Evolutionary conservation across 179 eudicot species (phyloP), one percentile per base, ranked within the genome.

Genomic region (Amaranthus tricolor): DNA sequence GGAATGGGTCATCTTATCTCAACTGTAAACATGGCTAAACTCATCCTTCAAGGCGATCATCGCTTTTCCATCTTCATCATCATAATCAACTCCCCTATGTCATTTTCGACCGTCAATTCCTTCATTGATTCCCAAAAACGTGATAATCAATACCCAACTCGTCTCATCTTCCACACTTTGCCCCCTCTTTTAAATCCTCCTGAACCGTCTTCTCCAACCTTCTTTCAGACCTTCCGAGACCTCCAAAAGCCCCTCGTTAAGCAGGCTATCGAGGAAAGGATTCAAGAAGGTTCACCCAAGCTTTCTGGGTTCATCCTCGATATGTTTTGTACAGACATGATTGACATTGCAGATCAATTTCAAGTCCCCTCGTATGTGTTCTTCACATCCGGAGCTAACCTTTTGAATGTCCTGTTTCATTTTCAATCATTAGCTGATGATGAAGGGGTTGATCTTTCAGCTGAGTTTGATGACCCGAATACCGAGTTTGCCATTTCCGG

Each of bases 1-100:
- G 82, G 75, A 14, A 77, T 78, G 78, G 85, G 88, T 9, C 89
- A 86, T 81, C 58, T 84, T 11, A 54, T 77, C 50, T 69, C 88
- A 0, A 19, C 83, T 7, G 82, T 86, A 1, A 85, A 82, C 63
- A 17, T 81, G 1, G 81, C 86, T 17, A 80, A 84, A 21, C 78
- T 69, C 15, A 76, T 86, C 31, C 43, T 84, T 15, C 54, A 43
- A 16, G 76, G 79, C 3, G 57, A 82, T 79, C 62, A 71, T 20
- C 58, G 73, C 11, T 49, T 84, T 10, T 86, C 85, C 0, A 17
- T 81, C 59, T 24, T 83, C 50, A 20, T 86, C 58, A 64, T 82
- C 17, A 17, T 86, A 69, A 72, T 80, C 10, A 66, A 67, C 13
- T 17, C 44, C 13, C 80, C 80, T 31, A 40, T 44, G 5, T 6